A percentile compares a stretch with the other conserved stretches of the same genome.
Conservation (phyloP, 129 eudicot genomes). For the Escallonia rubra region DNA sequence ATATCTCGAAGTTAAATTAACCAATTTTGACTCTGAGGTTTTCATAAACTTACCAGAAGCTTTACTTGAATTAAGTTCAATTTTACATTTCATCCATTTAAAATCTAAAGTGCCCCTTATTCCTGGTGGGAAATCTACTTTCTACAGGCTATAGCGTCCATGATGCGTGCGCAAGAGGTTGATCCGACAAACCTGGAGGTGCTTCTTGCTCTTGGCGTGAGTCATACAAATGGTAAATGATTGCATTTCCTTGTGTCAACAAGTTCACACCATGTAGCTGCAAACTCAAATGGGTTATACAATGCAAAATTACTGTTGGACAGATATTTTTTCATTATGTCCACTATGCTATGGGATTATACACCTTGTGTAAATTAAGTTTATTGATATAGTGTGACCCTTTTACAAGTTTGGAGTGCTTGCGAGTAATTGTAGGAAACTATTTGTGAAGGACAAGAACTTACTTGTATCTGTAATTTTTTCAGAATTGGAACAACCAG, state of each 20-base stretch:
- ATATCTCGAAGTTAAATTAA: too few relatives aligned
- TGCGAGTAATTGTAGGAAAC: not conserved
- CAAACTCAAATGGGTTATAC: not conserved
- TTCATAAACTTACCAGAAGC: too few relatives aligned
- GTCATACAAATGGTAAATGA: conserved; percentile 88
- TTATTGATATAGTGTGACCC: not conserved
- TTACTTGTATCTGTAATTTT: conserved; percentile 7
- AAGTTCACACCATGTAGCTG: not conserved
- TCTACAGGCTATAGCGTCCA: conserved; percentile 84
- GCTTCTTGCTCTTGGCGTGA: conserved; percentile 97
- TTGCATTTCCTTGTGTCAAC: not conserved
- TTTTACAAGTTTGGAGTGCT: not conserved
- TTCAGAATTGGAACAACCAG: conserved; percentile 90
- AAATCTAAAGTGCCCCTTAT: not conserved
- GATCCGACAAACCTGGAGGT: conserved; percentile 92
- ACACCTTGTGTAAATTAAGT: not conserved
- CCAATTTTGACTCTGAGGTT: too few relatives aligned
- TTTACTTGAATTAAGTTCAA: too few relatives aligned
- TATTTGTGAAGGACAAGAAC: conserved; percentile 3
- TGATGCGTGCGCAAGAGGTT: conserved; percentile 91
- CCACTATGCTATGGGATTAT: not conserved
- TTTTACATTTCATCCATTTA: too few relatives aligned
- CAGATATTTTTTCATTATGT: not conserved
- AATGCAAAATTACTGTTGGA: too few relatives aligned
- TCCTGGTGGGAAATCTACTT: not conserved